Base-by-base conservation (phyloP, 805 yeast genomes). In the Saccharomycopsis synnaedendra region DNA sequence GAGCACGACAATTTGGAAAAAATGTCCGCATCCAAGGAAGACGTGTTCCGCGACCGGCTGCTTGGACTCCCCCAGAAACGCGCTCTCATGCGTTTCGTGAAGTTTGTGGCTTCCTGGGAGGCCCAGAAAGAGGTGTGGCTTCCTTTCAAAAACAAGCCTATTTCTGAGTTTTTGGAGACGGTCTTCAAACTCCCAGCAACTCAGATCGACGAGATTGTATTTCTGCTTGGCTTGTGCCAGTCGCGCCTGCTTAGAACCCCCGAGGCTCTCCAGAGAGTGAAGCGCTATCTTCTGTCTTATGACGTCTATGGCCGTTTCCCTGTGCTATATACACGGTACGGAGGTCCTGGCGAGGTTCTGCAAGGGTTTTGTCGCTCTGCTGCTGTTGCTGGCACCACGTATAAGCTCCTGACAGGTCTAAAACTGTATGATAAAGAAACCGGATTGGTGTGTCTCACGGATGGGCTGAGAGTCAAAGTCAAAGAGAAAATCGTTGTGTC, bases 351-450 rank as follows among this genome's bases (percentile, higher is more conserved):
- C 46, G 98, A 90, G 65, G 69, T 90, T 31, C 81, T 95, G 10
- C 98, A 90, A 67, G 98, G 97, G 1, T 90, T 93, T 64, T 90
- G 97, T 66, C 75, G 98, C 57, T 84, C 95, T 49, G 97, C 97
- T 3, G 98, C 98, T 9, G 97, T 90, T 53, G 97, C 93, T 19
- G 97, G 97, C 47, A 83, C 97, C 47, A 86, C 94, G 34, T 90
- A 93, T 66, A 87, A 88, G 63, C 70, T 90, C 48, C 79, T 82
- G 59, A 82, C 93, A 10, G 67, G 71, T 38, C 64, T 90, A 45
- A 66, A 66, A 4, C 75, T 77, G 36, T 87, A 69, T 64, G 90
- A 90, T 61, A 77, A 82, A 35, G 66, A 62, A 31, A 67, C 76
- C 32, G 81, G 84, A 58, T 68, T 78, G 29, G 96, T 95, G 5